Evolutionary conservation across 2,329 filamentous ascomycete species (phyloP).

Genomic region (Cladobotryum mycophilum): DNA sequence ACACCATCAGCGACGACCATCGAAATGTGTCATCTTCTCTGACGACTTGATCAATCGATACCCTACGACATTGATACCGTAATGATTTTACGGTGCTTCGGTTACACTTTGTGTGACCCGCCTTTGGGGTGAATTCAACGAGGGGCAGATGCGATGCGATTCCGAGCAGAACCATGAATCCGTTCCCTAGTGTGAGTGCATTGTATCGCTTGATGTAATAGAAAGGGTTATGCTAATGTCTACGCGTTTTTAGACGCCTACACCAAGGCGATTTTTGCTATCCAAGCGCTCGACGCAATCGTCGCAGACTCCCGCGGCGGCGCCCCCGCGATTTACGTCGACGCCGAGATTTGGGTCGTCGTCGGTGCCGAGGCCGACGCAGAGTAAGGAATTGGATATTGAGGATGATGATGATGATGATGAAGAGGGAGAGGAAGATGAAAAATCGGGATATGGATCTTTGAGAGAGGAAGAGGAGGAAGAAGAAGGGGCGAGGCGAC

Average conservation of each 20-base stretch:
- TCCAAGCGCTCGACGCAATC: constrained; percentile 29
- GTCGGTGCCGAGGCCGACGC: constrained; percentile 24
- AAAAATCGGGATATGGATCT: constrained; percentile 8
- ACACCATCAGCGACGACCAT: no score
- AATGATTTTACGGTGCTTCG: not conserved
- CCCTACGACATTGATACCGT: not conserved
- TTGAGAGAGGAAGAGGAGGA: constrained; percentile 5
- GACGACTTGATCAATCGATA: not conserved
- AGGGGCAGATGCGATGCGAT: constrained; percentile 1
- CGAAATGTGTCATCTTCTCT: not conserved
- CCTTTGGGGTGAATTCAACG: constrained; percentile 1
- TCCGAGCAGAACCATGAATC: constrained; percentile 9
- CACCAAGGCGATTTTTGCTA: constrained; percentile 33
- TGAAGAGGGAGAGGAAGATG: not conserved
- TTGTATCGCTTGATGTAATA: not conserved
- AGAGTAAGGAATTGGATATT: constrained; percentile 21
- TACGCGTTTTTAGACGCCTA: constrained; percentile 27
- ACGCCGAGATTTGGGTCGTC: constrained; percentile 34
- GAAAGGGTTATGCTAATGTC: not conserved
- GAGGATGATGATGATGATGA: constrained; percentile 30
- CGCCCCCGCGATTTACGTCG: constrained; percentile 28
- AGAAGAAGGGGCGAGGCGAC: not conserved
- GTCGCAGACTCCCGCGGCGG: constrained; percentile 25
- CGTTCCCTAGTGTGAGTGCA: constrained; percentile 10
- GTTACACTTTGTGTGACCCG: not conserved